These are phyloP conservation scores for Coccomyxa sp. DNA, from an alignment of 139 green algal genomes.

Conservation along the genomic window DNA sequence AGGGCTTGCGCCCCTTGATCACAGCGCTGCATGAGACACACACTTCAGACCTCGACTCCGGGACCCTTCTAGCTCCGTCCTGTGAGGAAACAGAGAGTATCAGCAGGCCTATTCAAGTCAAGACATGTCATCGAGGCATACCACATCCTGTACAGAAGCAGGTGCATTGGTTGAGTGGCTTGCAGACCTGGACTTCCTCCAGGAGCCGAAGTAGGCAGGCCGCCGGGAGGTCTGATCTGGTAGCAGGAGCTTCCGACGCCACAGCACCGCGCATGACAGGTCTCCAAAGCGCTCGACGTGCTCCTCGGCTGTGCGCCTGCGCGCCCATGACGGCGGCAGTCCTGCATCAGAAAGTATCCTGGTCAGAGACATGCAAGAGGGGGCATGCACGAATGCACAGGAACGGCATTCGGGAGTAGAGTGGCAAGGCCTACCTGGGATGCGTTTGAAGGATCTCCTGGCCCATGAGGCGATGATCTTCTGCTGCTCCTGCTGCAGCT, in stretches of 20 bases:
- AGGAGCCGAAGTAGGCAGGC: conserved; percentile 61
- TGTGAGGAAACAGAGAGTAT: background rate
- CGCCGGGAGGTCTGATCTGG: conserved; percentile 23
- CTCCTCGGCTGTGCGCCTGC: conserved; percentile 9
- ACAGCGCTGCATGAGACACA: conserved; percentile 5
- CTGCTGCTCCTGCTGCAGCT: background rate
- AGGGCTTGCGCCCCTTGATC: conserved; percentile 35
- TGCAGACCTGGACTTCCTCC: conserved; percentile 27
- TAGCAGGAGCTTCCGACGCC: conserved; percentile 60
- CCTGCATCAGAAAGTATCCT: conserved; percentile 17
- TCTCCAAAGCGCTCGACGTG: background rate
- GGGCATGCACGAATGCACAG: background rate
- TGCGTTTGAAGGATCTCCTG: background rate
- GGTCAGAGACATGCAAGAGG: background rate
- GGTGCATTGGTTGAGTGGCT: too few species aligned
- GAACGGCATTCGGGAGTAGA: background rate
- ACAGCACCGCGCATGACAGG: conserved; percentile 5
- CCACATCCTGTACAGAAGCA: background rate
- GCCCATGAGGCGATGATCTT: background rate
- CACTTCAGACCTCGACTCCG: background rate
- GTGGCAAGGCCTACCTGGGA: background rate
- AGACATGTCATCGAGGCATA: background rate
- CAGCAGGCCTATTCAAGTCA: background rate
- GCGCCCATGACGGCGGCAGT: conserved; percentile 56
- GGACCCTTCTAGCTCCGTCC: background rate